Percentiles rank a stretch among this genome's conserved stretches.
Evolutionary conservation across 768 basidiomycete species (phyloP).

Genomic region (Saitozyma sp.): DNA sequence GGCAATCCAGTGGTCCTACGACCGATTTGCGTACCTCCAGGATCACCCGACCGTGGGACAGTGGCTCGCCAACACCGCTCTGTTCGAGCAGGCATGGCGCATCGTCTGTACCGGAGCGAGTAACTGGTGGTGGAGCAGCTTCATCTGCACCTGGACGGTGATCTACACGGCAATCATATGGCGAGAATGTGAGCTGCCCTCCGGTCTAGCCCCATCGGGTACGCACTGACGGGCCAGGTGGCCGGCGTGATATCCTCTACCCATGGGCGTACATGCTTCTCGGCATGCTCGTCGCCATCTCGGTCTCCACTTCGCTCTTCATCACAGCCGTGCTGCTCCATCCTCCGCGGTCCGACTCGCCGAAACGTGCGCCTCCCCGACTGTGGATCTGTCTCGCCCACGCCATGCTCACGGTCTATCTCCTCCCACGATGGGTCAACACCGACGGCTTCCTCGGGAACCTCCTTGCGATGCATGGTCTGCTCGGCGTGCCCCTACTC

Average conservation of each 20-base stretch:
- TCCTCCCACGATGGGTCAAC: conserved; percentile 56
- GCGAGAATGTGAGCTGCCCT: conserved; percentile 56
- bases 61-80: conserved; percentile 61
- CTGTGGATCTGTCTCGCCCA: conserved; percentile 52
- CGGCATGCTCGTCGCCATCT: conserved; percentile 71
- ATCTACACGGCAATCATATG: conserved; percentile 40
- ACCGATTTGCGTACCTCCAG: conserved; percentile 54
- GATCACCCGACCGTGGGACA: conserved; percentile 48
- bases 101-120: conserved; percentile 56
- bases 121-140: conserved; percentile 68
- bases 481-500: conserved; percentile 62
- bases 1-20: conserved; percentile 60
- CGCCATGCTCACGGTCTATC: conserved; percentile 57
- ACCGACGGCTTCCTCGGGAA: conserved; percentile 60
- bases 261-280: conserved; percentile 71
- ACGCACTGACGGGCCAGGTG: conserved; percentile 25
- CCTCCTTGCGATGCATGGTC: conserved; percentile 64
- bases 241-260: conserved; percentile 57
- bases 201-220: not conserved
- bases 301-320: conserved; percentile 67
- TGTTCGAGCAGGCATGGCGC: conserved; percentile 65
- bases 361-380: not conserved
- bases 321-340: conserved; percentile 59
- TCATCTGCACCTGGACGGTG: conserved; percentile 46
- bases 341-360: conserved; percentile 12